Evolutionary conservation across 2,329 filamentous ascomycete species (phyloP).

Genomic region (Pseudocercospora pini-densiflorae): DNA sequence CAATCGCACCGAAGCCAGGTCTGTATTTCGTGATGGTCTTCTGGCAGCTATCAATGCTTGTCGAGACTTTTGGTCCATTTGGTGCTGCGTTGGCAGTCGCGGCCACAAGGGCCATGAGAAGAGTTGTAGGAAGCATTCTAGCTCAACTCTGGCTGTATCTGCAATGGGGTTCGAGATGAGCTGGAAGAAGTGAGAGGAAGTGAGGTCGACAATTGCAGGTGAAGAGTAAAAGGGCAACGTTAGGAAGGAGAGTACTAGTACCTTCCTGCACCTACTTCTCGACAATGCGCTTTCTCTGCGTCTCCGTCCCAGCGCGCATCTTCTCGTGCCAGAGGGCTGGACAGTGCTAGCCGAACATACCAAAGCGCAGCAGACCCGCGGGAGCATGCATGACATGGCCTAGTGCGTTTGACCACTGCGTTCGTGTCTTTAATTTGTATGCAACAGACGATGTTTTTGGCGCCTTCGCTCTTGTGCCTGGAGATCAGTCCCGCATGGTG

Average conservation of each 20-base stretch:
- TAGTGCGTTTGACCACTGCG: conserved; percentile 6
- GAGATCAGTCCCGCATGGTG: conserved; percentile 2
- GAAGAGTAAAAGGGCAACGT: neutral
- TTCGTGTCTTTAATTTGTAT: neutral
- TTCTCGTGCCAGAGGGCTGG: conserved; percentile 5
- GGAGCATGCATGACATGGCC: conserved; percentile 2
- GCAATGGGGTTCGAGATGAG: neutral
- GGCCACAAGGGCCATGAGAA: conserved; percentile 18
- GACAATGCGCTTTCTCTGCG: neutral
- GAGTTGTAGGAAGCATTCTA: conserved; percentile 17
- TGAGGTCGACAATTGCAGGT: neutral
- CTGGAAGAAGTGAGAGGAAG: neutral
- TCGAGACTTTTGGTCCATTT: conserved; percentile 17
- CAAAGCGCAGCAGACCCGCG: conserved; percentile 2
- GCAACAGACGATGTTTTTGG: neutral
- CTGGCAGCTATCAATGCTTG: conserved; percentile 15
- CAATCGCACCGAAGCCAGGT: conserved; percentile 10
- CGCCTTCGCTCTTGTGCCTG: neutral
- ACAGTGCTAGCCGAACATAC: conserved; percentile 3
- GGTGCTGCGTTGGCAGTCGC: conserved; percentile 13
- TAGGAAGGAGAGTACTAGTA: neutral
- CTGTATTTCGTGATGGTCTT: conserved; percentile 28
- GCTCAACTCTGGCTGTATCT: neutral
- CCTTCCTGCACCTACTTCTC: neutral
- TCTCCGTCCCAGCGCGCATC: neutral